Base-by-base conservation (phyloP, 2,329 filamentous ascomycete genomes). In the Phialophora macrospora region DNA sequence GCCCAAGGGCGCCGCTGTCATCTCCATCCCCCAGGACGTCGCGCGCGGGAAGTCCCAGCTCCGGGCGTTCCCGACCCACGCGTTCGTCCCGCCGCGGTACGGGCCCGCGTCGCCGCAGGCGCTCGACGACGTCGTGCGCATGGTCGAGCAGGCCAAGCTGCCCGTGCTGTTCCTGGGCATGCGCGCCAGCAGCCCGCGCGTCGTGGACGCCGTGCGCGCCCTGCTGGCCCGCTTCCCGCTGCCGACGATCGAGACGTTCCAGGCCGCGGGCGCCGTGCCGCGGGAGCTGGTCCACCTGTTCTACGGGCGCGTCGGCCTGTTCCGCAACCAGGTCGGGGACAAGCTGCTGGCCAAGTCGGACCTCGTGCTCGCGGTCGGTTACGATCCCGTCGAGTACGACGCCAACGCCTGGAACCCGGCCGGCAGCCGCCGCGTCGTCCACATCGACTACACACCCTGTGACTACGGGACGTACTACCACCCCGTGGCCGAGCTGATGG, bases 201-300 rank as follows among this genome's bases (percentile, higher is more conserved):
- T 81, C 4, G 80, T 83, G 2, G 72, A 69, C 1, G 78, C 78
- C 1, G 77, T 82, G 9, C 80, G 80, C 9, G 71, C 74, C 0
- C 78, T 83, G 56, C 75, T 82, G 8, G 70, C 72, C 7, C 78
- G 76, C 55, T 76, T 78, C 67, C 79, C 79, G 0, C 75, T 82
- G 7, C 80, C 80, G 1, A 80, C 82, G 1, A 76, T 83, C n/a
- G 81, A 83, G 72, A 83, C 81, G 0, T 83, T 83, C 72, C 81
- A 83, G 72, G 81, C 81, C 0, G 81, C 81, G 1, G 81, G 81
- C 7, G 80, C 80, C 12, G 77, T 83, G 14, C 77, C 79, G 4
- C 73, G 78, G 62, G 78, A 80, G 24, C 74, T 81, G 7, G 68
- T 68, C 9, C 77, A 80, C 55, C 74, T 82, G 8, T 83, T 82